Base-by-base conservation (phyloP, 23 red algal species). In the Cyanidium caldarium region DNA sequence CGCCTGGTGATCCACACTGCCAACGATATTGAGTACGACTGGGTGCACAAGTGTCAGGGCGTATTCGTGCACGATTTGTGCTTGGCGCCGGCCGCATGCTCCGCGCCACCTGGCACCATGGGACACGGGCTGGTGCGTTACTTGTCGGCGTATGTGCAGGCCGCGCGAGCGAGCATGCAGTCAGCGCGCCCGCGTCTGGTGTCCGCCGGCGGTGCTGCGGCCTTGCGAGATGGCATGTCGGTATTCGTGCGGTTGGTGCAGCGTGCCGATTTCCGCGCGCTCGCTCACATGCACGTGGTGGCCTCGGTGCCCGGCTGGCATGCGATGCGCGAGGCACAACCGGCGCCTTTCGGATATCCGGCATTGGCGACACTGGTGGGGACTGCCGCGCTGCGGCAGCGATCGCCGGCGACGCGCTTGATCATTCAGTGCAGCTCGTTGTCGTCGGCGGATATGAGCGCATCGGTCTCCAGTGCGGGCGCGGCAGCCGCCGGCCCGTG, bases 1-100 rank as follows among this genome's bases (percentile, higher is more conserved):
- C 79, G 91, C 35, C 61, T 96, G 26, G 80, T 86, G 35, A 70
- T 96, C 26, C 76, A 80, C 33, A 96, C 91, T 1, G 79, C 83
- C 21, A 96, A 96, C 71, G 76, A 83, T 65, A 65, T 88, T 20
- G 37, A 38, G 33, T 44, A 66, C 30, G 91, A 96, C 68, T 96
- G 91, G 91, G 69, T 77, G 30, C 69, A 41, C 28, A 87, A 85
- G 58, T 70, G 58, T 3, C 83, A 96, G 51, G 91, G 79, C 25
- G 72, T 86, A 0, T 96, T 83, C 66, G 51, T 84, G 30, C 69
- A 79, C n/a, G 91, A 96, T 46, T 96, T 96, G 46, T 28, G 35
- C 3, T 2, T 16, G 2, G 21, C 5, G 5, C 19, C 16, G 21
- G 38, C 70, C 2, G 37, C 40, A 1, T 25, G 46, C 35, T 25